Percentiles rank a stretch among this genome's conserved stretches.
Conservation (phyloP, 345 rosid species). For the Dovyalis caffra region DNA sequence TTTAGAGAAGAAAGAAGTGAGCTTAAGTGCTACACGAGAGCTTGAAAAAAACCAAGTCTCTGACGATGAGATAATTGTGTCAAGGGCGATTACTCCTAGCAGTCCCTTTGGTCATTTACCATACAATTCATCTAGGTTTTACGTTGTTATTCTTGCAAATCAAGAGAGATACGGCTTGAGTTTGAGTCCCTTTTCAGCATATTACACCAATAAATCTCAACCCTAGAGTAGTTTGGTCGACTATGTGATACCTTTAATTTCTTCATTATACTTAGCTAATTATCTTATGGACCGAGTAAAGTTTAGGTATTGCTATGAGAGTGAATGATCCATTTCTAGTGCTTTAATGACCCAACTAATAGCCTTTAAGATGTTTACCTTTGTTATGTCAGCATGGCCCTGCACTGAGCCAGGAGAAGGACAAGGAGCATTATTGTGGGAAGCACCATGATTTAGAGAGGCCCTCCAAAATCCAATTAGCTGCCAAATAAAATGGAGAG, state of each 20-base stretch:
- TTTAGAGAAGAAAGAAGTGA: too few species aligned
- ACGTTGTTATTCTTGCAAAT: background rate
- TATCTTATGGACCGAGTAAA: background rate
- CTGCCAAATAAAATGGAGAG: background rate
- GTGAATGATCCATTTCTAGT: background rate
- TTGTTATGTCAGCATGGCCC: conserved; percentile 4
- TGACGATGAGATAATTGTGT: background rate
- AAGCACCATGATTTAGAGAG: conserved; percentile 1
- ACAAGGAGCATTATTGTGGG: background rate
- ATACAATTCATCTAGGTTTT: too few species aligned
- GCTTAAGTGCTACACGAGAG: too few species aligned
- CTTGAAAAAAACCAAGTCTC: too few species aligned
- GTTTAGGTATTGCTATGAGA: background rate
- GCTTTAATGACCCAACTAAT: background rate
- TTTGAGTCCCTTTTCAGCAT: background rate
- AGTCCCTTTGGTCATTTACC: background rate
- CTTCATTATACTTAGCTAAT: too few species aligned
- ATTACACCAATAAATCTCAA: too few species aligned
- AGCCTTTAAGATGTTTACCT: background rate
- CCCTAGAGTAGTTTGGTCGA: too few species aligned
- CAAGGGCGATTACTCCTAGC: background rate
- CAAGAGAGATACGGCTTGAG: background rate
- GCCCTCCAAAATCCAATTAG: conserved; percentile 2
- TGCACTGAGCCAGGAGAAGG: background rate
- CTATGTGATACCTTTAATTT: too few species aligned